Evolutionary conservation across 2,329 filamentous ascomycete genomes (phyloP), one percentile per base, ranked within the genome.

Genomic region (Calonectria montana): DNA sequence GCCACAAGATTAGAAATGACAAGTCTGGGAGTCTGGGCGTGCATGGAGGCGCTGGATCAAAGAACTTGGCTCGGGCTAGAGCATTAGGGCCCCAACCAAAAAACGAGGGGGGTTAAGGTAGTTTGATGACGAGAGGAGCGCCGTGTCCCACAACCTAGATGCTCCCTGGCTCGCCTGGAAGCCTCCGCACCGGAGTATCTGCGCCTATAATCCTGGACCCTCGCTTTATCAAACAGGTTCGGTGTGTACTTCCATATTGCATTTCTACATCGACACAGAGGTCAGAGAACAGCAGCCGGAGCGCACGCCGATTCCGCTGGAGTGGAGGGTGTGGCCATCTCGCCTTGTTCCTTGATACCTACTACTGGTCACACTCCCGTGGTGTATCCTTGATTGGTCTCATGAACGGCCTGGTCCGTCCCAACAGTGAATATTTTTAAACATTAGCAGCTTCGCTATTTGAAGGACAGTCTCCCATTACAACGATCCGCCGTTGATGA

Each of bases 1-100:
- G 78, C 78, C 77, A 79, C 78, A 63, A 78, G 77, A 69, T 79
- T 78, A 79, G 72, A 79, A 74, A 77, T 79, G 76, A 79, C 76
- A 39, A 73, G 59, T 73, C 75, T 61, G 65, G 35, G 63, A 66
- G 29, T 37, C 66, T 47, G 23, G 64, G 64, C 47, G 70, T 59
- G 70, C 23, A 48, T 64, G 71, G 72, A 61, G 47, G 57, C 69
- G 59, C 53, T 37, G 53, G 37, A 64, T 59, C 31, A 63, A 68
- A 66, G 27, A 45, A 63, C 59, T 65, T 65, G 65, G 66, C 66
- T 74, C 73, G 71, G 65, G 21, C 69, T 67, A 61, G 65, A 74
- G 67, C 61, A 67, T 74, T 73, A 67, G 59, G 39, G 21, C 61
- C 35, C 65, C 62, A 64, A 65, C 21, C 66, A 75, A 76, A 63